These are phyloP conservation scores for Tuber indicum DNA, from an alignment of 495 filamentous ascomycete genomes.

Conservation along the genomic window DNA sequence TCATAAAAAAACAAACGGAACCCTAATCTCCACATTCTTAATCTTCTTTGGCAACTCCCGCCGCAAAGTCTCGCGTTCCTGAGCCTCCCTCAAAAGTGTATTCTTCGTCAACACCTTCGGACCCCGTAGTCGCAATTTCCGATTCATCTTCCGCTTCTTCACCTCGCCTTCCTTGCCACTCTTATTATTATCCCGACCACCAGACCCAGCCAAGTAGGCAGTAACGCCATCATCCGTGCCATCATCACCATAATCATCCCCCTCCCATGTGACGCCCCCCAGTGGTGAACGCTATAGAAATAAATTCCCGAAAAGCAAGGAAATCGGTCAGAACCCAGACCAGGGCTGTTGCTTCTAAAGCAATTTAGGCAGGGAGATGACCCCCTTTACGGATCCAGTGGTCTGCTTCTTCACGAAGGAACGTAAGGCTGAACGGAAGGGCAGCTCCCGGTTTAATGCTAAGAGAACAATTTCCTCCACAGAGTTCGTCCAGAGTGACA, in stretches of 20 bases:
- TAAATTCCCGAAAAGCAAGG: too few species aligned
- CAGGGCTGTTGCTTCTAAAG: too few species aligned
- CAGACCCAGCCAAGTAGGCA: conserved; percentile 5
- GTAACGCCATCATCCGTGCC: conserved; percentile 27
- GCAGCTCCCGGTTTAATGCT: too few species aligned
- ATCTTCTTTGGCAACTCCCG: conserved; percentile 88
- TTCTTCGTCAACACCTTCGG: conserved; percentile 84
- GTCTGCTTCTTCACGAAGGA: too few species aligned
- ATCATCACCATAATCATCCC: conserved; percentile 52
- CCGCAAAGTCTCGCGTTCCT: conserved; percentile 69
- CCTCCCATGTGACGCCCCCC: too few species aligned
- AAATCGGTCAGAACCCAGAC: too few species aligned
- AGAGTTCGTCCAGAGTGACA: too few species aligned
- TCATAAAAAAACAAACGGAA: conserved; percentile 95
- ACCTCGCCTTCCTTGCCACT: conserved; percentile 20
- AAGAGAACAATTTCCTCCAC: too few species aligned
- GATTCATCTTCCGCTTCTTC: conserved; percentile 45
- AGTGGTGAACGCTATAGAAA: too few species aligned
- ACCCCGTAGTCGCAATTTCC: conserved; percentile 51
- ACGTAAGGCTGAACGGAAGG: too few species aligned
- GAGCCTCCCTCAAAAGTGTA: conserved; percentile 70
- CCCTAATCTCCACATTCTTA: conserved; percentile 78
- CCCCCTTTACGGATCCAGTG: too few species aligned
- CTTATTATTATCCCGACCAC: conserved; percentile 13
- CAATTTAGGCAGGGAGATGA: too few species aligned